Evolutionary conservation across 495 filamentous ascomycete genomes (phyloP).

Genomic region (Aspergillus bertholletiae): DNA sequence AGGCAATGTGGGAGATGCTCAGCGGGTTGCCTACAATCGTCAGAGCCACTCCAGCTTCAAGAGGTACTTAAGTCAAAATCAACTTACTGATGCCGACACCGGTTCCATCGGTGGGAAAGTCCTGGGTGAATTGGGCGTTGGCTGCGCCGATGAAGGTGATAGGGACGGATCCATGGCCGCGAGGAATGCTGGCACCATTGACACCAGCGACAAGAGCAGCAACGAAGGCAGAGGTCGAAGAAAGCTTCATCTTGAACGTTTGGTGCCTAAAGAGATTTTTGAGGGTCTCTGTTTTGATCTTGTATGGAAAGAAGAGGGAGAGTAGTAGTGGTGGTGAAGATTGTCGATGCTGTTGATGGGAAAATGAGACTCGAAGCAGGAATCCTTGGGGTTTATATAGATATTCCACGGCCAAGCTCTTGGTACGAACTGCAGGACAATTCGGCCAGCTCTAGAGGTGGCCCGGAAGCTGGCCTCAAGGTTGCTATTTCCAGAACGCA

Average conservation of each 20-base stretch:
- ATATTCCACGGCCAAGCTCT: too few relatives aligned
- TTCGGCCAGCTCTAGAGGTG: too few relatives aligned
- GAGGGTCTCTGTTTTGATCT: too few relatives aligned
- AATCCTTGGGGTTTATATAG: too few relatives aligned
- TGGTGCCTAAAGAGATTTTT: too few relatives aligned
- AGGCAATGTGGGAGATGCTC: constrained; percentile 20
- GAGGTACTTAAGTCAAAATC: not conserved
- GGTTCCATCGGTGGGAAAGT: constrained; percentile 23
- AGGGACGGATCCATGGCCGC: not conserved
- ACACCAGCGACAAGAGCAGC: not conserved
- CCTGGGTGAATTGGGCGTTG: constrained; percentile 21
- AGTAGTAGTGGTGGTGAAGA: too few relatives aligned
- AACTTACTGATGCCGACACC: constrained; percentile 17
- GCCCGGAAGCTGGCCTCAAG: too few relatives aligned
- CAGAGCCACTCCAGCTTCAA: not conserved
- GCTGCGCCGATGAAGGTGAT: constrained; percentile 28
- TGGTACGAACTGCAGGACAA: too few relatives aligned
- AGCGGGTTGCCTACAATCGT: constrained; percentile 18
- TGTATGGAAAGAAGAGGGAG: too few relatives aligned
- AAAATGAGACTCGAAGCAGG: too few relatives aligned
- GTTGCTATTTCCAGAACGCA: too few relatives aligned
- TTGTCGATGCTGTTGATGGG: too few relatives aligned
- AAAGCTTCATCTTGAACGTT: not conserved
- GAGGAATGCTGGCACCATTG: not conserved
- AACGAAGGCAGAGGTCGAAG: not conserved